Conservation (phyloP, 2,329 filamentous ascomycete genomes). For the Colletotrichum filicis region DNA sequence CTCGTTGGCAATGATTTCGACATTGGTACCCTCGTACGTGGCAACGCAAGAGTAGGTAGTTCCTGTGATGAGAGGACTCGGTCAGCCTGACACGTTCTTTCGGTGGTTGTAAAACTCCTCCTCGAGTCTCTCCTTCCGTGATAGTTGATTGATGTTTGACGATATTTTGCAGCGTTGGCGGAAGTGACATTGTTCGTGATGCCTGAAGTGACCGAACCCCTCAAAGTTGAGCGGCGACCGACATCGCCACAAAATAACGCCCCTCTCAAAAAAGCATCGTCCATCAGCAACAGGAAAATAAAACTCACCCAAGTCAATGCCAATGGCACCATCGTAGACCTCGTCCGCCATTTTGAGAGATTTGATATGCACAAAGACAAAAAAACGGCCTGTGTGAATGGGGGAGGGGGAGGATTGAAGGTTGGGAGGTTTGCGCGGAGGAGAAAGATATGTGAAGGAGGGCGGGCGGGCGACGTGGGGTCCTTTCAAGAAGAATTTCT, state of each 20-base stretch:
- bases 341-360: slow-evolving; percentile 88
- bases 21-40: slow-evolving; percentile 99
- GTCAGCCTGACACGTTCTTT: slow-evolving; percentile 37
- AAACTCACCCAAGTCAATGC: slow-evolving; percentile 96
- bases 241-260: slow-evolving; percentile 7
- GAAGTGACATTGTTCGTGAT: neutral
- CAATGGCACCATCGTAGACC: slow-evolving; percentile 99
- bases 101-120: neutral
- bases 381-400: slow-evolving; percentile 37
- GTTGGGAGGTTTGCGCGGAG: slow-evolving; percentile 33
- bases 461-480: slow-evolving; percentile 34
- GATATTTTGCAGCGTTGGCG: neutral
- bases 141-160: neutral
- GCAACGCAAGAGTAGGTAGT: slow-evolving; percentile 99
- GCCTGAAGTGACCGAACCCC: neutral
- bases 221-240: slow-evolving; percentile 20
- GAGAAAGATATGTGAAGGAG: slow-evolving; percentile 33
- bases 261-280: slow-evolving; percentile 30
- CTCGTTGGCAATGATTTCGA: slow-evolving; percentile 99
- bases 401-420: slow-evolving; percentile 37
- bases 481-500: slow-evolving; percentile 37
- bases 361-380: slow-evolving; percentile 35
- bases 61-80: slow-evolving; percentile 63
- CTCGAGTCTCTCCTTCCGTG: neutral
- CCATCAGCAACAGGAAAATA: neutral